These are phyloP conservation scores for Penicillium samsonianum DNA, from an alignment of 495 filamentous ascomycete genomes.

Conservation along the genomic window DNA sequence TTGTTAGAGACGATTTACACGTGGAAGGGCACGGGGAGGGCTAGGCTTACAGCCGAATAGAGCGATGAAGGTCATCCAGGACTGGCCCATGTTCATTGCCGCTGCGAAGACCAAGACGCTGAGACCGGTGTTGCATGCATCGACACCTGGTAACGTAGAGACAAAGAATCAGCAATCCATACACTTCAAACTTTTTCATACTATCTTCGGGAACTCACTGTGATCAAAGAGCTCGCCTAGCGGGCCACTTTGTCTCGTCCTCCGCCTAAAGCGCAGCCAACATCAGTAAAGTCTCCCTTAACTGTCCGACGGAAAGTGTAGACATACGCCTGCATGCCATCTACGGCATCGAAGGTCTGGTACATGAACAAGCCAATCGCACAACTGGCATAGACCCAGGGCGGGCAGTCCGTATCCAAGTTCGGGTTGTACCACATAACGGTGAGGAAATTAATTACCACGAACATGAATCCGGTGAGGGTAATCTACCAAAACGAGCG, in stretches of 20 bases:
- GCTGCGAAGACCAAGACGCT: conserved; percentile 89
- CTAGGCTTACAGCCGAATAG: conserved; percentile 73
- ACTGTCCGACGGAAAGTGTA: conserved; percentile 6
- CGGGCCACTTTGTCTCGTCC: conserved; percentile 89
- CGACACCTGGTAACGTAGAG: conserved; percentile 60
- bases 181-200: background rate
- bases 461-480: conserved; percentile 85
- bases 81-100: conserved; percentile 88
- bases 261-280: conserved; percentile 53
- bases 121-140: conserved; percentile 93
- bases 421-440: conserved; percentile 96
- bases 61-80: conserved; percentile 82
- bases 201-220: conserved; percentile 51
- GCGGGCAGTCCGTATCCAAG: conserved; percentile 87
- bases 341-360: conserved; percentile 97
- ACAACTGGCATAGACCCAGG: conserved; percentile 94
- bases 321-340: conserved; percentile 87
- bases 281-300: conserved; percentile 23
- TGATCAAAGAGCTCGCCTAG: conserved; percentile 97
- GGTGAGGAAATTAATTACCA: conserved; percentile 88
- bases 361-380: conserved; percentile 89
- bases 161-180: conserved; percentile 3
- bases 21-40: background rate
- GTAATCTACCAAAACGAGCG: conserved; percentile 63
- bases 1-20: conserved; percentile 18